Percentiles rank a stretch among this genome's conserved stretches.
Evolutionary conservation across 495 filamentous ascomycete genomes (phyloP).

Genomic region (Annulohypoxylon bovei): DNA sequence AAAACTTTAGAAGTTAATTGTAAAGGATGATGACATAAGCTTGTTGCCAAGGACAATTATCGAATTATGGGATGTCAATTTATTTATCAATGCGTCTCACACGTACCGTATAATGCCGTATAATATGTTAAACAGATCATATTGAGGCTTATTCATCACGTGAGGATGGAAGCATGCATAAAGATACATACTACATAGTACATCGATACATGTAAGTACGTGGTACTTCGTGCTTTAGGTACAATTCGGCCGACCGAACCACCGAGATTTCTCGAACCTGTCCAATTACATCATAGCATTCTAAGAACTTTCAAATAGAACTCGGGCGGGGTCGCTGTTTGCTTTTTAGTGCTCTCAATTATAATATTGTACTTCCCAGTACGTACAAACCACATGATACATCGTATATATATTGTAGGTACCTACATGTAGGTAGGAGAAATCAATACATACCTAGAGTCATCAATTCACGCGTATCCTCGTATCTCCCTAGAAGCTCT

Average conservation of each 20-base stretch:
- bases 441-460: not conserved
- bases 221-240: not conserved
- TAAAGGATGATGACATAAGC: not conserved
- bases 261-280: constrained; percentile 28
- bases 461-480: constrained; percentile 3
- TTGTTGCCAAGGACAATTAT: not conserved
- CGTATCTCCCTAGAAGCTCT: not conserved
- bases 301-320: not conserved
- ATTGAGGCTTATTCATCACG: not conserved
- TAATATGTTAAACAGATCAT: not conserved
- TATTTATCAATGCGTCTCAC: not conserved
- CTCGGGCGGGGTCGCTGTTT: constrained; percentile 28
- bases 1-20: not conserved
- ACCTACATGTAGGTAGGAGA: not conserved
- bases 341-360: constrained; percentile 7
- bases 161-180: too few relatives aligned
- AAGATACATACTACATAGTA: not conserved
- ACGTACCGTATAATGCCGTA: not conserved
- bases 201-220: not conserved
- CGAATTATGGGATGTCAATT: not conserved
- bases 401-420: not conserved
- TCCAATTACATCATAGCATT: constrained; percentile 42
- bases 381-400: constrained; percentile 24
- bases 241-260: constrained; percentile 40
- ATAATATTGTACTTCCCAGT: too few relatives aligned